Conservation (phyloP, 2,329 filamentous ascomycete species). For the Penicillium sp. region DNA sequence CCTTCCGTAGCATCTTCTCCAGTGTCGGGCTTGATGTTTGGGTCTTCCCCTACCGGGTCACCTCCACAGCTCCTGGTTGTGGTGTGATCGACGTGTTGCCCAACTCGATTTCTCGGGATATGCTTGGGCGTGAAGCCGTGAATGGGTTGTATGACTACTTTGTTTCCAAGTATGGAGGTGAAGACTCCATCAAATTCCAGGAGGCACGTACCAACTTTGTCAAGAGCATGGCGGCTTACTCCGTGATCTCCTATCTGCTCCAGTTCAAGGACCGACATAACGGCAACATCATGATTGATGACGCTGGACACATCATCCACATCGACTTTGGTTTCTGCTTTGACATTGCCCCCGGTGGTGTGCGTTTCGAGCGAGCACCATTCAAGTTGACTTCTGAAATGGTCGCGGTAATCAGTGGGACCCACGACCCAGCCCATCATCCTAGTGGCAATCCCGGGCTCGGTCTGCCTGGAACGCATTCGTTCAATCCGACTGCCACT, state of each 20-base stretch:
- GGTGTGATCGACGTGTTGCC: slow-evolving; percentile 97
- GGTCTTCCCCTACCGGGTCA: slow-evolving; percentile 96
- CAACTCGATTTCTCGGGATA: slow-evolving; percentile 96
- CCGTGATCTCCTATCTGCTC: slow-evolving; percentile 90
- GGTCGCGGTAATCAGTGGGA: slow-evolving; percentile 98
- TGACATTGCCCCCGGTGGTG: slow-evolving; percentile 94
- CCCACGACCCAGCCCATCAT: slow-evolving; percentile 35
- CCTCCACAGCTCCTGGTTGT: slow-evolving; percentile 93
- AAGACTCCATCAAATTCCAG: slow-evolving; percentile 93
- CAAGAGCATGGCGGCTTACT: slow-evolving; percentile 99
- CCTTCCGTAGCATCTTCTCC: slow-evolving; percentile 96
- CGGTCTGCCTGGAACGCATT: slow-evolving; percentile 32
- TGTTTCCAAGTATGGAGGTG: slow-evolving; percentile 92
- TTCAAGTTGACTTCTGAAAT: slow-evolving; percentile 98
- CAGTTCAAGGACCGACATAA: slow-evolving; percentile 99
- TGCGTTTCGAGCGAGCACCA: slow-evolving; percentile 95
- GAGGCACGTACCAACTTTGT: slow-evolving; percentile 95
- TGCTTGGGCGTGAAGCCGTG: slow-evolving; percentile 96
- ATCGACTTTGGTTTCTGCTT: slow-evolving; percentile 99
- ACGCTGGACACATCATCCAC: slow-evolving; percentile 93
- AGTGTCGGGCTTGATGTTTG: slow-evolving; percentile 92
- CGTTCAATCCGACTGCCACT: slow-evolving; percentile 60
- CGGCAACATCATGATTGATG: slow-evolving; percentile 99
- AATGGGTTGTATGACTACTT: slow-evolving; percentile 99
- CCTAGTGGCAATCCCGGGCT: slow-evolving; percentile 26